Base-by-base conservation (phyloP, 306 rosid genomes). In the Trifolium dubium region DNA sequence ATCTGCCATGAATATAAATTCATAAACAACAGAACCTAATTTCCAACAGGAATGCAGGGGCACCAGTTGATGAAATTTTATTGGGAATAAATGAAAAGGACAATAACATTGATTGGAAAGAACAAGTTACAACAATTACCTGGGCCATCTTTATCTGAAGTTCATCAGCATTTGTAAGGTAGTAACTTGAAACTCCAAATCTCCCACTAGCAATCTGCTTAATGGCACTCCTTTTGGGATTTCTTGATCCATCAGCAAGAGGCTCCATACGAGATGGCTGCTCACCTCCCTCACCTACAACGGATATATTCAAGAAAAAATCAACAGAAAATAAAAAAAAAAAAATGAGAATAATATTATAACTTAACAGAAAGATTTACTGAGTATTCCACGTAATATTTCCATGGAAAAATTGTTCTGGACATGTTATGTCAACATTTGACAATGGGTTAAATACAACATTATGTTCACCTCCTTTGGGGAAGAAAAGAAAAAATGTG, bases 141-240 rank as follows among this genome's bases (percentile, higher is more conserved):
- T 95, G 99, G 81, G 99, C 99, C 99, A 95, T 95, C 88, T 95
- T 95, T 70, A 95, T 95, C 84, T 95, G 99, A 66, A 95, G 77
- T 82, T 95, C 99, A 54, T 92, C 97, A 32, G 99, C 99, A 80
- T 95, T 92, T 12, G 99, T 90, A 47, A 95, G 98, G 82, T 95
- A 95, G 76, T 92, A 95, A 87, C 96, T 95, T 37, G 98, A 86
- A 82, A 95, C 99, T 65, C 99, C 99, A 87, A 95, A 95, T 82
- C 99, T 95, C 30, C 98, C 99, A 86, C 99, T 95, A 2, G 99
- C 99, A 77, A 95, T 92, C 81, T 95, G 99, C 85, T 95, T 95
- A 67, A 95, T 95, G 73, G 97, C 85, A 80, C 99, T 95, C 83
- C 99, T 87, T 87, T 82, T 90, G 41, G 99, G 99, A 79, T 95